Evolutionary conservation across 352 stramenopile genomes (phyloP).

Genomic region (Globisporangium takayamanum): DNA sequence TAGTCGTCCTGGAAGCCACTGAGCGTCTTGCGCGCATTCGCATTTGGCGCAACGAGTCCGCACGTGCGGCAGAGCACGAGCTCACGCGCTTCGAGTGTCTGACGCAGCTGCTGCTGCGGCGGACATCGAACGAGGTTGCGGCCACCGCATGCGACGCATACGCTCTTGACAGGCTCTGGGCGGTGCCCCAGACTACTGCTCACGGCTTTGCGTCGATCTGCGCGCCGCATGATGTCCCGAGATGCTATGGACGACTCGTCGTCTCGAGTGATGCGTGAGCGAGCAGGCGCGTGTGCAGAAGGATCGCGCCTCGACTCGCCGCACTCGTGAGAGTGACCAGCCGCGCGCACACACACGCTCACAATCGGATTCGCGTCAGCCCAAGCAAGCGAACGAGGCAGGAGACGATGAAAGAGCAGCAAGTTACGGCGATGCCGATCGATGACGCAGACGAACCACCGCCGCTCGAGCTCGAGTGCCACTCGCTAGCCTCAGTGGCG

Average conservation of each 20-base stretch:
- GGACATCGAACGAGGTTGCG: constrained; percentile 22
- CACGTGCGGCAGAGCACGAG: constrained; percentile 44
- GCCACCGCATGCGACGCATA: constrained; percentile 48
- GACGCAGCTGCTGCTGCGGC: not conserved
- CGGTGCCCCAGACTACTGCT: constrained; percentile 3
- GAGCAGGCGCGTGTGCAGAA: not conserved
- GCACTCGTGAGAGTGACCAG: not conserved
- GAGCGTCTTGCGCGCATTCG: constrained; percentile 23
- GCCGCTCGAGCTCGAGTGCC: constrained; percentile 28
- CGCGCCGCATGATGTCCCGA: constrained; percentile 6
- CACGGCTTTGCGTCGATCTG: constrained; percentile 4
- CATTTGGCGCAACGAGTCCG: constrained; percentile 39
- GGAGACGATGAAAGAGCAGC: constrained; percentile 11
- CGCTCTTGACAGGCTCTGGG: constrained; percentile 23
- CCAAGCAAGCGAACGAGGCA: constrained; percentile 2
- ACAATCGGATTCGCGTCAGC: not conserved
- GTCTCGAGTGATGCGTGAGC: constrained; percentile 5
- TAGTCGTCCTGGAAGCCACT: constrained; percentile 21
- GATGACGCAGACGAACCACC: constrained; percentile 44
- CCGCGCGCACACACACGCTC: not conserved
- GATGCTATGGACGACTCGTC: not conserved
- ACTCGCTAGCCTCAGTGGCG: not conserved
- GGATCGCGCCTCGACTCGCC: constrained; percentile 3
- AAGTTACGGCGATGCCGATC: constrained; percentile 7
- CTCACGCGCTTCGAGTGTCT: not conserved